These are phyloP conservation scores for Boletus hoseneyae DNA, from an alignment of 1,284 basidiomycete species.

Conservation along the genomic window DNA sequence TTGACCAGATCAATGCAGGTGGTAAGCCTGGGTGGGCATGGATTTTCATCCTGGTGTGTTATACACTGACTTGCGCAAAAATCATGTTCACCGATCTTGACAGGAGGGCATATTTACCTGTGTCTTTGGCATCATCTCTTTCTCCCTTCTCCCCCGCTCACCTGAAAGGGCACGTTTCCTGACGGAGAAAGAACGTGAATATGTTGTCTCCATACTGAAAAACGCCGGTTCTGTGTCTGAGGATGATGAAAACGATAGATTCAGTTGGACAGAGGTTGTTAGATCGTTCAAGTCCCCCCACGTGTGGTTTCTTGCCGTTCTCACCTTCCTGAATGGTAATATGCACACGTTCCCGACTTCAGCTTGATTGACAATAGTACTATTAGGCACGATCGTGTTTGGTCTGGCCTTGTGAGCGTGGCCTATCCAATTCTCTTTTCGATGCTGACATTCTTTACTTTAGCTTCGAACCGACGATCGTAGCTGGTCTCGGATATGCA, in stretches of 20 bases:
- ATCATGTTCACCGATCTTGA: neutral
- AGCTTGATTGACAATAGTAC: slow-evolving; percentile 11
- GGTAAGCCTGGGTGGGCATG: slow-evolving; percentile 55
- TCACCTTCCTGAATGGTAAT: slow-evolving; percentile 31
- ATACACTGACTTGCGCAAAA: no score
- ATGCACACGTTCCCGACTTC: neutral
- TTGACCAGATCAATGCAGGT: slow-evolving; percentile 50
- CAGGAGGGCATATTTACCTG: slow-evolving; percentile 53
- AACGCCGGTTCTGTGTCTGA: slow-evolving; percentile 33
- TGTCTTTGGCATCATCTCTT: slow-evolving; percentile 44
- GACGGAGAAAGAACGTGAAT: slow-evolving; percentile 39
- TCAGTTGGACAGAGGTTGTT: slow-evolving; percentile 38
- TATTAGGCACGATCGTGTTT: slow-evolving; percentile 38
- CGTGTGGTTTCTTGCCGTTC: slow-evolving; percentile 24
- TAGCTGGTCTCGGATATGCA: slow-evolving; percentile 43
- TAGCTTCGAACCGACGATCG: slow-evolving; percentile 55
- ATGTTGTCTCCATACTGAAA: slow-evolving; percentile 32
- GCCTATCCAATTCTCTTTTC: neutral
- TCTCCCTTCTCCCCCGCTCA: slow-evolving; percentile 50
- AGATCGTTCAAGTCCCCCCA: slow-evolving; percentile 38
- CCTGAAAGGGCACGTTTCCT: slow-evolving; percentile 44
- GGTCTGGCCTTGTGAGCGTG: slow-evolving; percentile 35
- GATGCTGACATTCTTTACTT: slow-evolving; percentile 4
- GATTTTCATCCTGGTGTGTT: slow-evolving; percentile 58
- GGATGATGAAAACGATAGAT: slow-evolving; percentile 32